phyloP scores from a whole-genome alignment of 768 basidiomycete species.

The Serendipita vermifera region DNA sequence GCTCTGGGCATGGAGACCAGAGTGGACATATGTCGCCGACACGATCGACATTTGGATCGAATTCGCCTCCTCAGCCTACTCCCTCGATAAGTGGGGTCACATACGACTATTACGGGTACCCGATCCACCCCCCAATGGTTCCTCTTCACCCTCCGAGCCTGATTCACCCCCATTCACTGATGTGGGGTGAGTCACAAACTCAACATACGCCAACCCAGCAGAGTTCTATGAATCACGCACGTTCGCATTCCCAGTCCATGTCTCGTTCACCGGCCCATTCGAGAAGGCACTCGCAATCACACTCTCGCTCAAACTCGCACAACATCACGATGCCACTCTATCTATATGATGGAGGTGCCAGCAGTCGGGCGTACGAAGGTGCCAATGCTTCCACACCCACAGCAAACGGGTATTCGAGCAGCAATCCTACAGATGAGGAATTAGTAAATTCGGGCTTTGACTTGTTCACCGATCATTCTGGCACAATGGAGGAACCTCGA shows the following conservation, averaged over 20 bases:
- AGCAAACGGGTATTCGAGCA: neutral
- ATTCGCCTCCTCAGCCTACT: neutral
- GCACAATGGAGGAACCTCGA: neutral
- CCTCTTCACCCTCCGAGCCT: constrained; percentile 1
- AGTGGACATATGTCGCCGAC: neutral
- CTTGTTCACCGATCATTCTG: neutral
- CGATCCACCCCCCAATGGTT: constrained; percentile 6
- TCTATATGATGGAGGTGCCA: constrained; percentile 1
- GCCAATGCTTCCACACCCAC: neutral
- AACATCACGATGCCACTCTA: constrained; percentile 6
- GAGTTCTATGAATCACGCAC: neutral
- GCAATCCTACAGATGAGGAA: constrained; percentile 4
- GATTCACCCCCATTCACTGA: constrained; percentile 2
- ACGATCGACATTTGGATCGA: neutral
- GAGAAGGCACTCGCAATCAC: neutral
- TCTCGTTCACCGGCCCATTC: neutral
- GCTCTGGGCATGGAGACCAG: neutral
- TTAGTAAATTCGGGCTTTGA: neutral
- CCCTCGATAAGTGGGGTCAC: neutral
- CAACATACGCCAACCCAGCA: neutral
- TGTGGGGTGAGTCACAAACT: neutral
- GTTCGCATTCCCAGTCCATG: neutral
- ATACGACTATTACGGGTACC: constrained; percentile 4
- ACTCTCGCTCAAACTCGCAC: constrained; percentile 6
- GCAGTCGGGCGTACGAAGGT: constrained; percentile 1